Percentiles rank a stretch among this genome's conserved stretches.
phyloP scores from a whole-genome alignment of 352 stramenopile species.

The Globisporangium apiculatum region DNA sequence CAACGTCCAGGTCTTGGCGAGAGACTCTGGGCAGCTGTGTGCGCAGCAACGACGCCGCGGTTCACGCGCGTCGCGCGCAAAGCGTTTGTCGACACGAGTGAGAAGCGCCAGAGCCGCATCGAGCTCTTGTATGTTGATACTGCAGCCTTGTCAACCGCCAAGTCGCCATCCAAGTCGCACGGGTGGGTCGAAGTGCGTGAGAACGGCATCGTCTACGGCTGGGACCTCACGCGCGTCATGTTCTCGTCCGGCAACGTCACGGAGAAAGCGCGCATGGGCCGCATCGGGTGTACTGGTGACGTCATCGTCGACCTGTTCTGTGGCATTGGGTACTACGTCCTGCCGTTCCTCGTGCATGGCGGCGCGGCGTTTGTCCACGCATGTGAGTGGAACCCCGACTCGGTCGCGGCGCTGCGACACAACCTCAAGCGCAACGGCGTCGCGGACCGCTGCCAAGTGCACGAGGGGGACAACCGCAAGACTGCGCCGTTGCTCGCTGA shows the following conservation, averaged over 20 bases:
- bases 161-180: slow-evolving; percentile 20
- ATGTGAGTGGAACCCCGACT: slow-evolving; percentile 96
- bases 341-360: slow-evolving; percentile 92
- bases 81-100: slow-evolving; percentile 64
- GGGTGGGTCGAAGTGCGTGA: slow-evolving; percentile 88
- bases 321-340: slow-evolving; percentile 97
- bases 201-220: slow-evolving; percentile 93
- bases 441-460: slow-evolving; percentile 57
- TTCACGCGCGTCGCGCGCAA: slow-evolving; percentile 78
- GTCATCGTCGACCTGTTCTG: slow-evolving; percentile 95
- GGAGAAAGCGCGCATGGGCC: slow-evolving; percentile 93
- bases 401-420: slow-evolving; percentile 81
- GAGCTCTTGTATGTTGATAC: slow-evolving; percentile 60
- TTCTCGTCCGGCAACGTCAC: slow-evolving; percentile 96
- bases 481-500: slow-evolving; percentile 58
- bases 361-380: slow-evolving; percentile 87
- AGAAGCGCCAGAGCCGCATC: slow-evolving; percentile 79
- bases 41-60: slow-evolving; percentile 31
- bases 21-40: slow-evolving; percentile 58
- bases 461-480: slow-evolving; percentile 88
- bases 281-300: slow-evolving; percentile 78
- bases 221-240: slow-evolving; percentile 95
- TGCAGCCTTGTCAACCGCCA: slow-evolving; percentile 23
- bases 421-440: slow-evolving; percentile 93
- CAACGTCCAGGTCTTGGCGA: too few relatives aligned